Conservation (phyloP, 352 stramenopile genomes). For the Phytophthora fragariae region DNA sequence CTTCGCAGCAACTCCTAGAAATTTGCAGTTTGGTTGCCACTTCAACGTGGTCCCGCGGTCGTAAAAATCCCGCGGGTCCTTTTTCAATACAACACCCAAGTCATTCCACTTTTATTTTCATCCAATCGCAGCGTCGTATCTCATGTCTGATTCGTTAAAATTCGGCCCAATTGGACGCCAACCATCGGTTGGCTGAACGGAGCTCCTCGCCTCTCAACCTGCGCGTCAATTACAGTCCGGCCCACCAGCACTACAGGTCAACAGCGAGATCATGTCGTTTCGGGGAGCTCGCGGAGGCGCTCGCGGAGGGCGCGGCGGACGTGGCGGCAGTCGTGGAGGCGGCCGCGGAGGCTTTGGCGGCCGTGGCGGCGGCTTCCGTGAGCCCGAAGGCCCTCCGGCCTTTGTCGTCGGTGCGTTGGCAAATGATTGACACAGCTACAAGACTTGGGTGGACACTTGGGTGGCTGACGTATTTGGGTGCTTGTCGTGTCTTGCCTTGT, state of each 20-base stretch:
- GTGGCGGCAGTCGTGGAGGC: constrained; percentile 55
- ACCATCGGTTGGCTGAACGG: constrained; percentile 41
- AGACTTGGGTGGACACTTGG: not conserved
- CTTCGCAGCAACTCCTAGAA: not conserved
- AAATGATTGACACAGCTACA: not conserved
- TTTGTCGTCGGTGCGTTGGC: constrained; percentile 70
- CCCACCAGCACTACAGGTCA: constrained; percentile 11
- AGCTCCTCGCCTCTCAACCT: constrained; percentile 4
- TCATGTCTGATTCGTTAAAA: constrained; percentile 22
- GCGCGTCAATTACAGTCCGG: constrained; percentile 28
- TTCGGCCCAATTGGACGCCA: constrained; percentile 24
- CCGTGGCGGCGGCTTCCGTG: constrained; percentile 48
- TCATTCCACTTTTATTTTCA: not conserved
- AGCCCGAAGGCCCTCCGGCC: constrained; percentile 73
- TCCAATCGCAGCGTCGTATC: constrained; percentile 5
- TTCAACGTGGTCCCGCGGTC: constrained; percentile 18
- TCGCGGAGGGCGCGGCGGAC: constrained; percentile 55
- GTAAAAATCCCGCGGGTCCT: too few relatives aligned
- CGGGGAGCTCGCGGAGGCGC: constrained; percentile 58
- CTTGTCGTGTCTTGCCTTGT: too few relatives aligned
- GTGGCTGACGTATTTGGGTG: not conserved
- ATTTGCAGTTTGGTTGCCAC: too few relatives aligned
- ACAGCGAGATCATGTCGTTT: constrained; percentile 57
- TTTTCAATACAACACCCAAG: not conserved
- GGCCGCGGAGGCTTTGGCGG: constrained; percentile 39